Evolutionary conservation across 768 basidiomycete species (phyloP).

Genomic region (Auriscalpium vulgare): DNA sequence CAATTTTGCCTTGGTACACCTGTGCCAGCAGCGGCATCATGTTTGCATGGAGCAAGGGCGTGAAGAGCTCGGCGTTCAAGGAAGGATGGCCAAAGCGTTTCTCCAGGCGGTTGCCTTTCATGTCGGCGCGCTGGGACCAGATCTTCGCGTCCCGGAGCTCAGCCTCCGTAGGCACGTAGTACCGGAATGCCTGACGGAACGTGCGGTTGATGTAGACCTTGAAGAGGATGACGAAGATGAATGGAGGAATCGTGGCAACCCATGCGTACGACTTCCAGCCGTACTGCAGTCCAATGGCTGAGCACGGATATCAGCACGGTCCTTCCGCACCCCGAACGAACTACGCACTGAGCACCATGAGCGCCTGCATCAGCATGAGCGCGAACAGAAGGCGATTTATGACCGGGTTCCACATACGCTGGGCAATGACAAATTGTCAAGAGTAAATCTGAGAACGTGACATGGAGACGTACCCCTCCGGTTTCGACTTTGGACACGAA

Average conservation of each 20-base stretch:
- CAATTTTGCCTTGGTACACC: constrained; percentile 71
- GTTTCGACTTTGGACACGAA: constrained; percentile 84
- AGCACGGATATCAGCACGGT: constrained; percentile 7
- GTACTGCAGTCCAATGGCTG: constrained; percentile 82
- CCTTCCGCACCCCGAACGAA: constrained; percentile 2
- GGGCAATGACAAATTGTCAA: constrained; percentile 5
- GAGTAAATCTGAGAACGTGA: neutral
- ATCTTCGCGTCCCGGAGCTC: constrained; percentile 72
- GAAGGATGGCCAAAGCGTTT: constrained; percentile 95
- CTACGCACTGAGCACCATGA: constrained; percentile 79
- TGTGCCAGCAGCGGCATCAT: constrained; percentile 74
- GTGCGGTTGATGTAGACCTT: constrained; percentile 74
- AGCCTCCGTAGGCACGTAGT: constrained; percentile 74
- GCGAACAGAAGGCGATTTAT: constrained; percentile 80
- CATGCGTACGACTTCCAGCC: constrained; percentile 65
- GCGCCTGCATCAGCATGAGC: constrained; percentile 77
- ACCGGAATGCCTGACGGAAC: constrained; percentile 65
- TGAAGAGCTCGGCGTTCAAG: constrained; percentile 78
- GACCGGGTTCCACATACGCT: constrained; percentile 93
- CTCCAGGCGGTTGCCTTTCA: constrained; percentile 64
- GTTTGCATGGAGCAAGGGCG: constrained; percentile 79
- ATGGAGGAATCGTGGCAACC: constrained; percentile 80
- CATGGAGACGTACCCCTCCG: constrained; percentile 64
- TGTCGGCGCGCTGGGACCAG: constrained; percentile 71
- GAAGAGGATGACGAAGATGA: constrained; percentile 71